A percentile compares a stretch with the other conserved stretches of the same genome.
These are phyloP conservation scores for Leccinellum rugosiceps DNA, from an alignment of 768 basidiomycete species.

Conservation along the genomic window DNA sequence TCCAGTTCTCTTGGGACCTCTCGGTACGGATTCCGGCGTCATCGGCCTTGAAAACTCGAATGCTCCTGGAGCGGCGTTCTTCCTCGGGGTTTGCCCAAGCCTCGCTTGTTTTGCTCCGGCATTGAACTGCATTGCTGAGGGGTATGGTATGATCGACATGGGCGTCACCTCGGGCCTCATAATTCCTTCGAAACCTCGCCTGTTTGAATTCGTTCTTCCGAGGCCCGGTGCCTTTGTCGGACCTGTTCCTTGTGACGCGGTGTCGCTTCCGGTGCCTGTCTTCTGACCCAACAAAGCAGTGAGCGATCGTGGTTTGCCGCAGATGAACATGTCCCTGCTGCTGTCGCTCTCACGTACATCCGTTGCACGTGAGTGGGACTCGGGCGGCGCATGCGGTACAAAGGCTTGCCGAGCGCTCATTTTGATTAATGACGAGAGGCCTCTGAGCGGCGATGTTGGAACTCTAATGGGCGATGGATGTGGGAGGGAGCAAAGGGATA, in stretches of 20 bases:
- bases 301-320: constrained; percentile 20
- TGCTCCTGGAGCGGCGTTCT: constrained; percentile 1
- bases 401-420: constrained; percentile 31
- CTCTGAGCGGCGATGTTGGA: background rate
- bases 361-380: constrained; percentile 1
- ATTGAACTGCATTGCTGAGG: constrained; percentile 3
- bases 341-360: constrained; percentile 5
- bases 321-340: constrained; percentile 4
- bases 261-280: constrained; percentile 3
- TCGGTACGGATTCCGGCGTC: constrained; percentile 19
- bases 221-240: constrained; percentile 6
- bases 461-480: background rate
- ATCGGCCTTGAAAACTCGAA: constrained; percentile 16
- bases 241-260: background rate
- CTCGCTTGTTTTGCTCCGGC: constrained; percentile 1
- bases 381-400: constrained; percentile 17
- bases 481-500: background rate
- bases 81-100: constrained; percentile 21
- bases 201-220: background rate
- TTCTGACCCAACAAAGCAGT: constrained; percentile 22
- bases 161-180: constrained; percentile 19
- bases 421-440: background rate
- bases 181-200: constrained; percentile 26
- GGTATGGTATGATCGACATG: constrained; percentile 25
- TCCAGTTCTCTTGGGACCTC: constrained; percentile 5